phyloP scores from a whole-genome alignment of 2,329 filamentous ascomycete species.

The Dendryphion nanum region DNA sequence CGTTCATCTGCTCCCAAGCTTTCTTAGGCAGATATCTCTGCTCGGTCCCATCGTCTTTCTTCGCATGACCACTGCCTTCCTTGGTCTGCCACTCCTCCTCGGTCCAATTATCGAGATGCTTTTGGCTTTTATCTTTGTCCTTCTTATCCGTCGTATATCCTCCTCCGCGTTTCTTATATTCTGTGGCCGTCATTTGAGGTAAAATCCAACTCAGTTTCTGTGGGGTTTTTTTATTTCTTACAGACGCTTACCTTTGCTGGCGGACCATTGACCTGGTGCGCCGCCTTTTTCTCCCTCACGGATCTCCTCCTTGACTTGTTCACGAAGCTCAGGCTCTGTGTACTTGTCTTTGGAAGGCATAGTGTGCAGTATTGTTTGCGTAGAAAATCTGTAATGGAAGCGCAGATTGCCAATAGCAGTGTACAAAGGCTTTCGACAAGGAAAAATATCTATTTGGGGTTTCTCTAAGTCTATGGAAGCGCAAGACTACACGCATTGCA shows the following conservation, averaged over 20 bases:
- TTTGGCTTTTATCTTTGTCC: constrained; percentile 44
- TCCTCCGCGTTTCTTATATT: constrained; percentile 50
- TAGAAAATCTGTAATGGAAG: too few relatives aligned
- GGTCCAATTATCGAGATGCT: constrained; percentile 46
- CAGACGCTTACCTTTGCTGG: constrained; percentile 46
- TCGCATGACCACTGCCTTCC: constrained; percentile 46
- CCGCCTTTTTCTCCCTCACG: constrained; percentile 48
- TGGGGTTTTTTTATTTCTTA: too few relatives aligned
- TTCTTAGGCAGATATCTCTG: constrained; percentile 49
- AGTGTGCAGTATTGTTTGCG: too few relatives aligned
- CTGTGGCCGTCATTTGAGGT: constrained; percentile 48
- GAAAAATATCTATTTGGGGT: too few relatives aligned
- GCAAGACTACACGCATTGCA: too few relatives aligned
- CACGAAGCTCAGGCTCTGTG: constrained; percentile 46
- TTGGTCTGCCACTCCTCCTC: constrained; percentile 53
- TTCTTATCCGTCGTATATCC: constrained; percentile 47
- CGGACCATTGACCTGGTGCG: constrained; percentile 50
- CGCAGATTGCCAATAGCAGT: too few relatives aligned
- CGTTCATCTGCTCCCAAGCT: constrained; percentile 50
- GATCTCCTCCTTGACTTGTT: constrained; percentile 49
- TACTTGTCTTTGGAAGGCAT: constrained; percentile 51
- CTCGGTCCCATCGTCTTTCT: constrained; percentile 44
- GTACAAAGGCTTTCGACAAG: too few relatives aligned
- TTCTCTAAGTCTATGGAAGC: too few relatives aligned
- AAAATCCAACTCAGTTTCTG: too few relatives aligned